Conservation (phyloP, 805 yeast species). For the Saturnispora diversa region DNA sequence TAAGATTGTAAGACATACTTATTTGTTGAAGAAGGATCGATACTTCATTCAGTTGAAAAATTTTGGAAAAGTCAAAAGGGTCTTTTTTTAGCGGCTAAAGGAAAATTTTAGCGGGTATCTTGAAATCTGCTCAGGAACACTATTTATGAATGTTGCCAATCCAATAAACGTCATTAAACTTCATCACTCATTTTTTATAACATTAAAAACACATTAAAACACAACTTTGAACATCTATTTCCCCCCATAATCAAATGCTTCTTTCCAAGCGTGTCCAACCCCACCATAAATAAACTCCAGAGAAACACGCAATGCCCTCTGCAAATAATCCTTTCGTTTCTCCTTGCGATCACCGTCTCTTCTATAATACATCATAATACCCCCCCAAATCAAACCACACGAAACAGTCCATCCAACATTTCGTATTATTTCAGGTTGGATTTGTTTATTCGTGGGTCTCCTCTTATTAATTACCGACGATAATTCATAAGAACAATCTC, state of each 20-base stretch:
- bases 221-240: not conserved
- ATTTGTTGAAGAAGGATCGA: not conserved
- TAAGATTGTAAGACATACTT: conserved; percentile 39
- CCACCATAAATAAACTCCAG: conserved; percentile 69
- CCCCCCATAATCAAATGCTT: conserved; percentile 24
- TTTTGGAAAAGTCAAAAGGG: not conserved
- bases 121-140: not conserved
- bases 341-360: conserved; percentile 39
- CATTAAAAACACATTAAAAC: not conserved
- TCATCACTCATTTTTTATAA: not conserved
- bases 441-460: not conserved
- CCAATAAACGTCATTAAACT: not conserved
- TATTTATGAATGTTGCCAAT: not conserved
- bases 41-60: not conserved
- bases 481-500: conserved; percentile 32
- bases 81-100: conserved; percentile 2
- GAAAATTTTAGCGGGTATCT: not conserved
- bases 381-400: conserved; percentile 63
- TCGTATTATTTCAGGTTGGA: conserved; percentile 20
- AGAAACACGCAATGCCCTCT: conserved; percentile 54
- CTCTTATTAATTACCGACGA: conserved; percentile 9
- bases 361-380: conserved; percentile 63
- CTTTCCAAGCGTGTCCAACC: conserved; percentile 31
- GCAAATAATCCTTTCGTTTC: conserved; percentile 35
- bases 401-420: conserved; percentile 46